A percentile compares a stretch with the other conserved stretches of the same genome.
Evolutionary conservation across 139 green algal species (phyloP).

Genomic region (Coelastrella sp.): DNA sequence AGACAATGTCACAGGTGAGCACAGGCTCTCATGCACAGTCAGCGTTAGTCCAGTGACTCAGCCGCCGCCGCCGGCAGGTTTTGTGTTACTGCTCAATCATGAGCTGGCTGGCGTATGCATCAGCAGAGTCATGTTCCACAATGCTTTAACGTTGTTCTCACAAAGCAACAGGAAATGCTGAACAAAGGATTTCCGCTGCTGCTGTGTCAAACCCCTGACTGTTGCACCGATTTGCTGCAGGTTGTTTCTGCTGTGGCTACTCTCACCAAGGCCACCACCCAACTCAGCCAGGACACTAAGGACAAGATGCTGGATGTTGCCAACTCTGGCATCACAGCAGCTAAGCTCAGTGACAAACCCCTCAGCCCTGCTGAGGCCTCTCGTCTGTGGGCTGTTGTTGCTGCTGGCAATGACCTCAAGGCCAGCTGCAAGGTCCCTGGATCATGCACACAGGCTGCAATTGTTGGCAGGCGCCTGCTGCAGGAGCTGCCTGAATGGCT

Average conservation of each 20-base stretch:
- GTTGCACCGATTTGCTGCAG: not conserved
- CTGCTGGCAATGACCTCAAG: not conserved
- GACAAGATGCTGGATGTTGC: constrained; percentile 19
- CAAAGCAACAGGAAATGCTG: not conserved
- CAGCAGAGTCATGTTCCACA: too few relatives aligned
- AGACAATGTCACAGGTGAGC: constrained; percentile 26
- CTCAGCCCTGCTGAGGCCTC: not conserved
- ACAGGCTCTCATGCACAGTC: not conserved
- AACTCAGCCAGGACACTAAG: constrained; percentile 20
- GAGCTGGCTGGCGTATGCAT: too few relatives aligned
- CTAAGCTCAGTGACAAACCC: not conserved
- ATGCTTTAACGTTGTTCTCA: not conserved
- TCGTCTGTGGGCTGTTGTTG: constrained; percentile 1
- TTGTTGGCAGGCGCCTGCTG: constrained; percentile 9
- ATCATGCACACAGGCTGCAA: not conserved
- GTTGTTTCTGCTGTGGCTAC: constrained; percentile 27
- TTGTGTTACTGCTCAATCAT: not conserved
- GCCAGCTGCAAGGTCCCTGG: not conserved
- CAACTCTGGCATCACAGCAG: not conserved
- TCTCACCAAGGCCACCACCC: constrained; percentile 21
- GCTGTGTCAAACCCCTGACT: not conserved
- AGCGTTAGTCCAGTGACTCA: not conserved
- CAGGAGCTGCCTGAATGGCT: not conserved
- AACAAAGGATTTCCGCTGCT: not conserved
- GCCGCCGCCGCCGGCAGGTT: not conserved